These are phyloP conservation scores for Penicillium crystallinum DNA, from an alignment of 495 filamentous ascomycete species.

Conservation along the genomic window DNA sequence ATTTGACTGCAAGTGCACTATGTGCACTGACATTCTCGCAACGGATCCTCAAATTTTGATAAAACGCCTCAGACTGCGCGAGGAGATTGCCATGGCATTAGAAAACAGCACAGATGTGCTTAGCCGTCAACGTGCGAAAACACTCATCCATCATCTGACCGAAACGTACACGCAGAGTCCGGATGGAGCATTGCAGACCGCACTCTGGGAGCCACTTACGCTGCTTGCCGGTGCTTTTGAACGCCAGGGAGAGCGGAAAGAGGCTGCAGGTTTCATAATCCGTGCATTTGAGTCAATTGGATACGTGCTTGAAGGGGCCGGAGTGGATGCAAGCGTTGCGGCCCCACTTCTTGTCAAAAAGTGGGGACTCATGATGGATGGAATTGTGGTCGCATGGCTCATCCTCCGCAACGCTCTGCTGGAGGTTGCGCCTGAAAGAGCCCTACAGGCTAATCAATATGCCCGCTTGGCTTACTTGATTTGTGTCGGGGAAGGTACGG, in stretches of 20 bases:
- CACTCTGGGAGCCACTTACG: constrained; percentile 20
- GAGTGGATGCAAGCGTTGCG: neutral
- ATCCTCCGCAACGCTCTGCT: constrained; percentile 24
- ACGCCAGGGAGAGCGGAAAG: neutral
- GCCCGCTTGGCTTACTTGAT: constrained; percentile 35
- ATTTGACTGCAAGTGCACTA: constrained; percentile 41
- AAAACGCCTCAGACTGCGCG: constrained; percentile 1
- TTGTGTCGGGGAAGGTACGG: constrained; percentile 38
- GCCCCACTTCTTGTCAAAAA: constrained; percentile 31
- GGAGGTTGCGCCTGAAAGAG: constrained; percentile 22
- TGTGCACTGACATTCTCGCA: constrained; percentile 30
- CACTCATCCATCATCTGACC: constrained; percentile 13
- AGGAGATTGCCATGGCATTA: constrained; percentile 1
- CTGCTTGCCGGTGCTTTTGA: constrained; percentile 13
- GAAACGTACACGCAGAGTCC: constrained; percentile 23
- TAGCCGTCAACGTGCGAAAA: neutral
- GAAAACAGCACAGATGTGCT: constrained; percentile 7
- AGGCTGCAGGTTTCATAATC: constrained; percentile 16
- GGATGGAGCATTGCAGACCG: constrained; percentile 21
- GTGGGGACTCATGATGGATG: constrained; percentile 33
- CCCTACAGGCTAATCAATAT: constrained; percentile 24
- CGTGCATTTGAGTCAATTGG: constrained; percentile 22
- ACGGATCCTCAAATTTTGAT: neutral
- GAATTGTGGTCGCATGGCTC: constrained; percentile 27
- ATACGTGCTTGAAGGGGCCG: constrained; percentile 22